A percentile compares a stretch with the other conserved stretches of the same genome.
Conservation (phyloP, 495 filamentous ascomycete genomes). For the Daldinia bambusicola region DNA sequence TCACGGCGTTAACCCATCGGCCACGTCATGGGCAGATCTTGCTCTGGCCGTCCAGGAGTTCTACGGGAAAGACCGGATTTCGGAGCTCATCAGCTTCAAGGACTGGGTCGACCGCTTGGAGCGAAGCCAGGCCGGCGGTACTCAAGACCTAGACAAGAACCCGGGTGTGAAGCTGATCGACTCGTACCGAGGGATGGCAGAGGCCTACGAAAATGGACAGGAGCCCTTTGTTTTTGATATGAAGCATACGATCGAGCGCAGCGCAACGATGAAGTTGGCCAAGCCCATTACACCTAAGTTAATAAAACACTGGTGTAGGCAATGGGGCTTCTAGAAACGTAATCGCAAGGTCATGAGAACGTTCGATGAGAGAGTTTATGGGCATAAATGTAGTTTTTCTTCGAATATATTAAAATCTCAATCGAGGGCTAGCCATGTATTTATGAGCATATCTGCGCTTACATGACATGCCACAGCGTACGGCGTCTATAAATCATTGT, state of each 20-base stretch:
- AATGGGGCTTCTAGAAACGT: conserved; percentile 55
- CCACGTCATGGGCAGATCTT: conserved; percentile 51
- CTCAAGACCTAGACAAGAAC: conserved; percentile 50
- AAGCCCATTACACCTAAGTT: conserved; percentile 52
- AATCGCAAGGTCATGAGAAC: background rate
- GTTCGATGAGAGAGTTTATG: no score
- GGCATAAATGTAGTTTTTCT: no score
- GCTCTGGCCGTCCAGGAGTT: conserved; percentile 50
- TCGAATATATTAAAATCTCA: no score
- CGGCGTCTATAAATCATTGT: no score
- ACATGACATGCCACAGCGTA: no score
- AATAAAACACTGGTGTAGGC: conserved; percentile 62
- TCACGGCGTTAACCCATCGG: conserved; percentile 59
- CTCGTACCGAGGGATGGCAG: conserved; percentile 50
- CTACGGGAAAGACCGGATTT: conserved; percentile 49
- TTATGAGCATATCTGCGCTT: no score
- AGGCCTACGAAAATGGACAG: conserved; percentile 30
- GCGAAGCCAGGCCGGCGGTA: conserved; percentile 43
- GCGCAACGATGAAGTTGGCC: conserved; percentile 52
- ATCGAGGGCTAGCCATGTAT: no score
- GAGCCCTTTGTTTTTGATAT: conserved; percentile 46
- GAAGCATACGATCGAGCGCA: conserved; percentile 48
- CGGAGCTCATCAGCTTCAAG: conserved; percentile 49
- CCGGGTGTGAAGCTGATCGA: conserved; percentile 58
- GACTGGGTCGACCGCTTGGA: conserved; percentile 57